Base-by-base conservation (phyloP, 345 rosid genomes). In the Chamaenerion angustifolium region DNA sequence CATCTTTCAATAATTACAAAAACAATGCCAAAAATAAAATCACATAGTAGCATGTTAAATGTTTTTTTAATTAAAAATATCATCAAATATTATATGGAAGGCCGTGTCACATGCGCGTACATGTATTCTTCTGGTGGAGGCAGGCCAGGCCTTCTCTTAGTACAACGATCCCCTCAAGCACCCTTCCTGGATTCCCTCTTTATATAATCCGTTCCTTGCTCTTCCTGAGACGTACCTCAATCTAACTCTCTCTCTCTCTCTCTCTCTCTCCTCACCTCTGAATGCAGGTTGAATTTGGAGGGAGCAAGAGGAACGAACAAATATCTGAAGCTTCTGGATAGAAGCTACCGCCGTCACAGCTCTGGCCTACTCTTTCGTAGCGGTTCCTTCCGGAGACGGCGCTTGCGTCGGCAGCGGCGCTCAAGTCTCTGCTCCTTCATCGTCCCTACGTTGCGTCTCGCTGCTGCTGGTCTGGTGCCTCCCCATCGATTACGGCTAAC, bases 401-500 rank as follows among this genome's bases (percentile, higher is more conserved):
- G 5, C 37, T 31, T 3, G 37, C 37, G 51, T 72, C 61, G 77
- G 71, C 51, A 31, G 42, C 46, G 56, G 53, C 45, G 61, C 68
- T 65, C 68, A 50, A 58, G 57, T 64, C 67, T 49, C 80, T 62
- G 72, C 66, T 64, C 64, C 49, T 60, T 70, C 10, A 41, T 23
- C 49, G 23, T 37, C 21, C 52, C 62, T 54, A 51, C 37, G 54
- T 49, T 46, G 60, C 48, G 50, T 51, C 16, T 55, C 37, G 12
- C 63, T 75, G 40, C 55, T 68, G 71, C 64, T 78, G 37, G 64
- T 76, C 37, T 68, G 76, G 67, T 59, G 71, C 37, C 93, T 82
- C 60, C 97, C 95, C 2, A 58, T 82, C 52, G 97, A 82, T 68
- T 77, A 85, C 64, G 97, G 84, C 68, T 85, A 76, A 85, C 57